Evolutionary conservation across 2,329 filamentous ascomycete genomes (phyloP).

Genomic region (Tolypocladium sp.): DNA sequence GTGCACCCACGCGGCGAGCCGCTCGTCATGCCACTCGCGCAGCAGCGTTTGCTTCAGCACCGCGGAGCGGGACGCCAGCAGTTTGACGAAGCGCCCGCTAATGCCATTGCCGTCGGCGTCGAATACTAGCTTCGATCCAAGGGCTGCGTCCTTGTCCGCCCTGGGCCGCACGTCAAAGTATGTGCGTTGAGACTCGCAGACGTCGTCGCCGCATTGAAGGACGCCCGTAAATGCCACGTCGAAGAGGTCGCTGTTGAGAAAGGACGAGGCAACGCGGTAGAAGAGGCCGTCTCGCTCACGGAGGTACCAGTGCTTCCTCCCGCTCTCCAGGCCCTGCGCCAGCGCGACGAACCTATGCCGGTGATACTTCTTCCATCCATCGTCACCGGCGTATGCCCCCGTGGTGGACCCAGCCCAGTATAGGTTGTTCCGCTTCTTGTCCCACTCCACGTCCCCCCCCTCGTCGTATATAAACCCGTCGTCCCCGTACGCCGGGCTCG

Average conservation of each 20-base stretch:
- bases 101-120: constrained; percentile 49
- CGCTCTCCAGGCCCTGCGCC: constrained; percentile 20
- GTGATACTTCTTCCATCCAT: constrained; percentile 32
- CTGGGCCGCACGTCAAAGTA: constrained; percentile 21
- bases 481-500: constrained; percentile 39
- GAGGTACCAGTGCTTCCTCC: constrained; percentile 21
- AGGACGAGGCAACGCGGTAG: constrained; percentile 12
- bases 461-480: constrained; percentile 30
- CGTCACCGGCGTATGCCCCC: constrained; percentile 28
- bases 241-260: constrained; percentile 28
- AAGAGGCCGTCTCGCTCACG: constrained; percentile 9
- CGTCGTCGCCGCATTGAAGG: constrained; percentile 29
- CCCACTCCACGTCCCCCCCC: constrained; percentile 33
- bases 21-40: constrained; percentile 49
- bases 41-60: constrained; percentile 44
- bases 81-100: constrained; percentile 41
- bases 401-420: constrained; percentile 52
- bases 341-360: constrained; percentile 35
- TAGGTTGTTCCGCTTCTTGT: constrained; percentile 36
- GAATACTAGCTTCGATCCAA: constrained; percentile 32
- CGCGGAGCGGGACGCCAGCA: constrained; percentile 35
- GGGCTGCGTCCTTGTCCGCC: constrained; percentile 23
- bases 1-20: constrained; percentile 46
- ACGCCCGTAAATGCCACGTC: constrained; percentile 36
- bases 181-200: constrained; percentile 24